These are phyloP conservation scores for Copromyces sp. DNA, from an alignment of 495 filamentous ascomycete species.

Conservation along the genomic window DNA sequence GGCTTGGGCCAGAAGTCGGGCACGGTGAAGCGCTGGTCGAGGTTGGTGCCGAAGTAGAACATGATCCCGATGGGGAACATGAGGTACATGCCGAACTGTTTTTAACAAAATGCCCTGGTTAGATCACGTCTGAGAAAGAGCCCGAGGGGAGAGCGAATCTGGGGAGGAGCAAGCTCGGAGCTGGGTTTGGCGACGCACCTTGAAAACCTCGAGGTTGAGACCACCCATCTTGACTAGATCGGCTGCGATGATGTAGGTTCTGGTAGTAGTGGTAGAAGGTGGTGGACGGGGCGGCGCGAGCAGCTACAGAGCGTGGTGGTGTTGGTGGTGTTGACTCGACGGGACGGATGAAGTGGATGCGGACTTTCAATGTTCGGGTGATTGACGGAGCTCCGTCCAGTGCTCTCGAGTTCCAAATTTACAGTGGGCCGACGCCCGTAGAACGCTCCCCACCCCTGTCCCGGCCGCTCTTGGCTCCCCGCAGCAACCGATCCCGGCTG, in stretches of 20 bases:
- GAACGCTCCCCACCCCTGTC: background rate
- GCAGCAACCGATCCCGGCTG: background rate
- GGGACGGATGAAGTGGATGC: background rate
- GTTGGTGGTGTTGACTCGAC: background rate
- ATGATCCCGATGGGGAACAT: constrained; percentile 98
- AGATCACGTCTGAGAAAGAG: too few relatives aligned
- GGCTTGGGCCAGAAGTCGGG: constrained; percentile 89
- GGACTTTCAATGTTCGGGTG: background rate
- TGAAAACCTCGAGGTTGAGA: constrained; percentile 91
- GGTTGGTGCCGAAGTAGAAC: constrained; percentile 99
- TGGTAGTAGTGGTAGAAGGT: constrained; percentile 10
- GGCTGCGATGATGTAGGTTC: background rate
- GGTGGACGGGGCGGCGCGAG: constrained; percentile 5
- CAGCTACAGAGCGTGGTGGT: background rate
- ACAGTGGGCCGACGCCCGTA: constrained; percentile 1
- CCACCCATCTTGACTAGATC: constrained; percentile 49
- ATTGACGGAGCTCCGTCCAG: background rate
- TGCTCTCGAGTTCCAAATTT: constrained; percentile 2
- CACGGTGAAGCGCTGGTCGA: constrained; percentile 80
- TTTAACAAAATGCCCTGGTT: background rate
- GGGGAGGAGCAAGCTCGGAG: background rate
- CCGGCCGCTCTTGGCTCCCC: background rate
- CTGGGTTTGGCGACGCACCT: constrained; percentile 41
- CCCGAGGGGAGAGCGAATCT: too few relatives aligned
- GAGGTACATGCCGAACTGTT: constrained; percentile 92